phyloP scores from a whole-genome alignment of 2,329 filamentous ascomycete species.

The Clonostachys rhizophaga region DNA sequence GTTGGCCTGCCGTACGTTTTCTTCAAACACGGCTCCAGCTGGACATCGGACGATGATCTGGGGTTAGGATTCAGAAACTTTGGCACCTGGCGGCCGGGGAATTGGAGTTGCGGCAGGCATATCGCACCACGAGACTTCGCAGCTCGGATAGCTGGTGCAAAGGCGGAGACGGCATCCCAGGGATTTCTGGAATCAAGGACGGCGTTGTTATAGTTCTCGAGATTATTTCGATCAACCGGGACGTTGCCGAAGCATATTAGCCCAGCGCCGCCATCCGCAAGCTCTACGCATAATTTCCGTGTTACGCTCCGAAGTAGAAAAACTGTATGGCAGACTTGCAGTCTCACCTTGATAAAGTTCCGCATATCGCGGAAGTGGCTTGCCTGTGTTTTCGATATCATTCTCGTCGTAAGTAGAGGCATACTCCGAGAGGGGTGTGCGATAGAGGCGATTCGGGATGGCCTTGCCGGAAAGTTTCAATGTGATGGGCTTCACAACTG shows the following conservation, averaged over 20 bases:
- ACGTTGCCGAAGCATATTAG: background rate
- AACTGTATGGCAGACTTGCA: no score
- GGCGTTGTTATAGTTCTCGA: conserved; percentile 1
- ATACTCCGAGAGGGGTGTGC: conserved; percentile 23
- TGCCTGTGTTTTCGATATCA: conserved; percentile 1
- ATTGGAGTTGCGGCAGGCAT: background rate
- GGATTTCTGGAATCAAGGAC: background rate
- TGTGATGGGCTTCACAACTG: background rate
- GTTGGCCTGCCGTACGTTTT: conserved; percentile 1
- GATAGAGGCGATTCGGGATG: conserved; percentile 25
- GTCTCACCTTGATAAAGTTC: background rate
- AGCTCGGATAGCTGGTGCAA: background rate
- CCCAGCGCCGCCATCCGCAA: background rate
- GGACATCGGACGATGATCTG: background rate
- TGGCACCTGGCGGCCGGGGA: background rate
- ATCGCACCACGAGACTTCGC: background rate
- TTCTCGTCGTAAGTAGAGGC: background rate
- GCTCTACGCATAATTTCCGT: background rate
- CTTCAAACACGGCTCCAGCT: background rate
- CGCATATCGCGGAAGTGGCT: background rate
- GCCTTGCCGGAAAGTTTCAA: conserved; percentile 9
- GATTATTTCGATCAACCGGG: background rate
- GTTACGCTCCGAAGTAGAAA: no score
- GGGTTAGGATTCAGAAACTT: background rate
- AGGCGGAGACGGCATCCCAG: background rate